Conservation (phyloP, 2,329 filamentous ascomycete species). For the Orbilia ellipsospora region DNA sequence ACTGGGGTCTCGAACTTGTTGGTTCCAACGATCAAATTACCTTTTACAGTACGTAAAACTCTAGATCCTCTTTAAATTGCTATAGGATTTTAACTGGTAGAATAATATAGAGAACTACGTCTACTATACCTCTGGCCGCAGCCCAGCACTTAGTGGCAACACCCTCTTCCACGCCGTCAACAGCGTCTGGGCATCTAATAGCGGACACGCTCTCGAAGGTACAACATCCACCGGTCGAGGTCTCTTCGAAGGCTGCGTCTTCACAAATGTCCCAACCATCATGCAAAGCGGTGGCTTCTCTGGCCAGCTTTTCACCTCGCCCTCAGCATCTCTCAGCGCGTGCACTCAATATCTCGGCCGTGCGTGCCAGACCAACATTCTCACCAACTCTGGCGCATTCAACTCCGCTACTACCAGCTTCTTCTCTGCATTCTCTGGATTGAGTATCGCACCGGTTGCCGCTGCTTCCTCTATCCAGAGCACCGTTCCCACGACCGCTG, state of each 20-base stretch:
- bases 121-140: constrained; percentile 58
- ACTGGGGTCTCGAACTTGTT: constrained; percentile 30
- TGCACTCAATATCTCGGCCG: constrained; percentile 60
- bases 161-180: constrained; percentile 61
- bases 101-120: constrained; percentile 48
- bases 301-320: constrained; percentile 61
- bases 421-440: constrained; percentile 10
- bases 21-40: constrained; percentile 25
- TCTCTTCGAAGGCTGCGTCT: constrained; percentile 60
- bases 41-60: constrained; percentile 19
- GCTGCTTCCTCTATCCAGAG: constrained; percentile 25
- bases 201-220: constrained; percentile 60
- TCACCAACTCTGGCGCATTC: constrained; percentile 39
- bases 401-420: neutral
- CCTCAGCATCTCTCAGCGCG: constrained; percentile 37
- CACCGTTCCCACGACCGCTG: constrained; percentile 12
- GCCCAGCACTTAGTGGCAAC: constrained; percentile 59
- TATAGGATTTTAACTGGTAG: neutral
- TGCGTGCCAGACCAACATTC: constrained; percentile 59
- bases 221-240: constrained; percentile 55
- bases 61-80: neutral
- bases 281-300: constrained; percentile 52
- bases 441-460: constrained; percentile 2
- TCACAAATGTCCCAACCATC: constrained; percentile 57
- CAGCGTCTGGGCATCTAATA: constrained; percentile 59